Evolutionary conservation across 1,284 basidiomycete species (phyloP), one percentile per base, ranked within the genome.

Genomic region (Moniliophthora roreri): DNA sequence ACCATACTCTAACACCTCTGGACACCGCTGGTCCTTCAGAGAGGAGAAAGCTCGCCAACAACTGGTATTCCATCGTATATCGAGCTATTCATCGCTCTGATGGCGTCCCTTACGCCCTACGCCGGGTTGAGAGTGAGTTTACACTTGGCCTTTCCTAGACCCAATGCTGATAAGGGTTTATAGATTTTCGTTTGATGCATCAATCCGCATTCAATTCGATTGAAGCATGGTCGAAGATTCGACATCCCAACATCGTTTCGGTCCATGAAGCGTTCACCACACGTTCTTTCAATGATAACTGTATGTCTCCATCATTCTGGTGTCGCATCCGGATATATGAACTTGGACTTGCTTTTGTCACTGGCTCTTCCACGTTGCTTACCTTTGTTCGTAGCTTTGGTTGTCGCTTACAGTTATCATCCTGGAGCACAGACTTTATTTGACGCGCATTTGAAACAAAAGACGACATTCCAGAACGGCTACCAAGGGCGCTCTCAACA

Each of bases 241-340:
- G 79, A 16, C 95, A 99, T 74, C 95, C 97, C 0, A 87, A 84
- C 62, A 89, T 99, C 58, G 85, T 97, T 23, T 75, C 84, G 16
- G 77, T 98, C 7, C 82, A 85, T 44, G 97, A 99, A 69, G 97
- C 96, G 0, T 99, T 99, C 73, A 98, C 97, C 0, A 97, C 95
- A 0, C 82, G 90, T 39, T 86, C 92, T 0, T 99, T 99, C 70
- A 86, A 87, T 55, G 97, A 98, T 67, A 89, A 87, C 62, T 98
- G 94, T 95, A 63, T 56, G 87, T 78, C 24, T 13, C 34, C 16
- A 32, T 32, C 40, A 41, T 9, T 41, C 5, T n/a, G 9, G 13
- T 11, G 18, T 45, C n/a, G n/a, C n/a, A n/a, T n/a, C n/a, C n/a
- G n/a, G n/a, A n/a, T n/a, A n/a, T n/a, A n/a, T n/a, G n/a, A n/a